These are phyloP conservation scores for Brachypodium distachyon DNA, from an alignment of 202 grass and related monocot species.

Conservation along the genomic window DNA sequence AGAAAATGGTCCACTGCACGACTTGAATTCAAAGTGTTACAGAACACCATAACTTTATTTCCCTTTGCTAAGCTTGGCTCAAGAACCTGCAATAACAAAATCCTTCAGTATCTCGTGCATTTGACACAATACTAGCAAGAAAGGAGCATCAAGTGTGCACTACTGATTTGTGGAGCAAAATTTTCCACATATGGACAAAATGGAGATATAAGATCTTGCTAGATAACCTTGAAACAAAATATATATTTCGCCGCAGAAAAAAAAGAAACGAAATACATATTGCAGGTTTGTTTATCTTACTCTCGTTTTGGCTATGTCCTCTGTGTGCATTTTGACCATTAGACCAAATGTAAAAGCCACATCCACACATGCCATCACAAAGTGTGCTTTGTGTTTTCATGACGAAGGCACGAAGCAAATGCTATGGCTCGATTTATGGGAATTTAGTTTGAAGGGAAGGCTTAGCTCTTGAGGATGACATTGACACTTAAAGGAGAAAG, in stretches of 20 bases:
- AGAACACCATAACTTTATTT: constrained; percentile 95
- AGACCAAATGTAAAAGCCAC: not conserved
- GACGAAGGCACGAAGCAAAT: not conserved
- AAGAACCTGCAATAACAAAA: constrained; percentile 64
- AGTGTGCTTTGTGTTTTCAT: not conserved
- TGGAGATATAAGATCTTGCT: not conserved
- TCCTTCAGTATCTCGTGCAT: constrained; percentile 1
- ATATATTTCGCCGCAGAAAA: no score
- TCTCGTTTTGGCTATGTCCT: not conserved
- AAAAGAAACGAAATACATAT: not conserved
- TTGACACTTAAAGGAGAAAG: not conserved
- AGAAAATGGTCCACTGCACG: constrained; percentile 97
- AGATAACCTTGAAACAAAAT: not conserved
- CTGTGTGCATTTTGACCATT: not conserved
- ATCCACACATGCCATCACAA: not conserved
- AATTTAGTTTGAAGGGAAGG: not conserved
- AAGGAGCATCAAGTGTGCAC: not conserved
- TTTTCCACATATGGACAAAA: not conserved
- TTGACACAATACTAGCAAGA: not conserved
- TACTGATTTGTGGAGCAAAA: not conserved
- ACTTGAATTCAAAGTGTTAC: constrained; percentile 96
- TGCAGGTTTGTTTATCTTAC: not conserved
- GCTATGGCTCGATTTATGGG: not conserved
- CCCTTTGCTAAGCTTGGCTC: constrained; percentile 94
- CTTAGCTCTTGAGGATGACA: not conserved